Evolutionary conservation across 352 stramenopile species (phyloP).

Genomic region (Globisporangium paroecandrum): DNA sequence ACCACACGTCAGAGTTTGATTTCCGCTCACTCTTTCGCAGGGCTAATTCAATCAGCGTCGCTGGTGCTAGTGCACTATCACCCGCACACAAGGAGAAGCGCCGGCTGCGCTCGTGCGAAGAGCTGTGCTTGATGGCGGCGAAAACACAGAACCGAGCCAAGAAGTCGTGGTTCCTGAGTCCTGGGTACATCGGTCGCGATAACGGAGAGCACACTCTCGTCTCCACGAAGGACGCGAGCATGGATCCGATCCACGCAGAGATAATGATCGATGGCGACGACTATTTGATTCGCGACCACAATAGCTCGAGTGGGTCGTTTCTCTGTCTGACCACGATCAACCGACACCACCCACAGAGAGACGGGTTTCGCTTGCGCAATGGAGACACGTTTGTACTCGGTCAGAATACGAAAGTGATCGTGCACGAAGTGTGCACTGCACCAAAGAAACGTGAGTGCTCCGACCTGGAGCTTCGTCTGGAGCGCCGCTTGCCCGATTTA

Average conservation of each 20-base stretch:
- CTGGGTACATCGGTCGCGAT: constrained; percentile 61
- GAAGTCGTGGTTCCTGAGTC: constrained; percentile 62
- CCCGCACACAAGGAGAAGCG: constrained; percentile 17
- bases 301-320: constrained; percentile 49
- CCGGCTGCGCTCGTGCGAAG: constrained; percentile 43
- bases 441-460: neutral
- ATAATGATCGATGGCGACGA: constrained; percentile 56
- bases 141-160: constrained; percentile 30
- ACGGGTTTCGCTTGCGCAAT: constrained; percentile 54
- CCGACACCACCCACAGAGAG: constrained; percentile 64
- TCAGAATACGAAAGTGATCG: constrained; percentile 16
- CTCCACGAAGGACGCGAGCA: constrained; percentile 50
- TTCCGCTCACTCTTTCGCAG: constrained; percentile 28
- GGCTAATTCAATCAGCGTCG: constrained; percentile 10
- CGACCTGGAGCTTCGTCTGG: neutral
- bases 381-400: constrained; percentile 56
- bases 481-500: neutral
- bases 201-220: constrained; percentile 41
- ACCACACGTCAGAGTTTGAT: constrained; percentile 26
- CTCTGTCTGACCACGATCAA: constrained; percentile 69
- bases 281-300: constrained; percentile 53
- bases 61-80: neutral
- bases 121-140: constrained; percentile 50
- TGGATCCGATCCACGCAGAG: constrained; percentile 67
- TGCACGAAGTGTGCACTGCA: constrained; percentile 26